These are phyloP conservation scores for Calonectria pteridis DNA, from an alignment of 2,329 filamentous ascomycete species.

Conservation along the genomic window DNA sequence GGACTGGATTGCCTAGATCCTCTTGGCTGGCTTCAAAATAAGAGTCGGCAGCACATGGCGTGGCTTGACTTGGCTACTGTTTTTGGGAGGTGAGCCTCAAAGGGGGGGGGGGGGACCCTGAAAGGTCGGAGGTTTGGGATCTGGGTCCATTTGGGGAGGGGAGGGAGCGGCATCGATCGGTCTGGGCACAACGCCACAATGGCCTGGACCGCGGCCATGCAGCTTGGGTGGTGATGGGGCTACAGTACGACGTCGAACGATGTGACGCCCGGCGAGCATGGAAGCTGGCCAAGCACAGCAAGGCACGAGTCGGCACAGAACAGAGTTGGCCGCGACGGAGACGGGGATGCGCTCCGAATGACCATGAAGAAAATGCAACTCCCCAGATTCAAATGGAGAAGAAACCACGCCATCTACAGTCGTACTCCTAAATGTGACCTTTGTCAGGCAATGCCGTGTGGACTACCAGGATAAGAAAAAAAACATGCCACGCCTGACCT, in stretches of 20 bases:
- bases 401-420: slow-evolving; percentile 10
- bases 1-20: neutral
- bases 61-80: slow-evolving; percentile 26
- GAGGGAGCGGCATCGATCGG: slow-evolving; percentile 32
- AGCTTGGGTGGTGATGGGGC: slow-evolving; percentile 14
- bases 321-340: neutral
- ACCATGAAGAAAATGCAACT: slow-evolving; percentile 1
- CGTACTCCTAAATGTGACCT: neutral
- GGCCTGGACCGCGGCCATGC: slow-evolving; percentile 33
- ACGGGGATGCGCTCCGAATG: slow-evolving; percentile 1
- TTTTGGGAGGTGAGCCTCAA: slow-evolving; percentile 3
- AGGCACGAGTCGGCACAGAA: neutral
- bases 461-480: neutral
- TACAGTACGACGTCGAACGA: slow-evolving; percentile 31
- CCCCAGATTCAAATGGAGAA: neutral
- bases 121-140: slow-evolving; percentile 25
- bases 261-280: slow-evolving; percentile 21
- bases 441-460: neutral
- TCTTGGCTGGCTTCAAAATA: slow-evolving; percentile 15
- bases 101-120: slow-evolving; percentile 18
- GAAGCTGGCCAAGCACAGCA: neutral
- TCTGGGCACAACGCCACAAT: slow-evolving; percentile 38
- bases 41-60: slow-evolving; percentile 25
- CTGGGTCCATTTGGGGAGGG: slow-evolving; percentile 13
- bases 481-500: neutral